Evolutionary conservation across 2,329 filamentous ascomycete species (phyloP).

Genomic region (Sporothrix humicola): DNA sequence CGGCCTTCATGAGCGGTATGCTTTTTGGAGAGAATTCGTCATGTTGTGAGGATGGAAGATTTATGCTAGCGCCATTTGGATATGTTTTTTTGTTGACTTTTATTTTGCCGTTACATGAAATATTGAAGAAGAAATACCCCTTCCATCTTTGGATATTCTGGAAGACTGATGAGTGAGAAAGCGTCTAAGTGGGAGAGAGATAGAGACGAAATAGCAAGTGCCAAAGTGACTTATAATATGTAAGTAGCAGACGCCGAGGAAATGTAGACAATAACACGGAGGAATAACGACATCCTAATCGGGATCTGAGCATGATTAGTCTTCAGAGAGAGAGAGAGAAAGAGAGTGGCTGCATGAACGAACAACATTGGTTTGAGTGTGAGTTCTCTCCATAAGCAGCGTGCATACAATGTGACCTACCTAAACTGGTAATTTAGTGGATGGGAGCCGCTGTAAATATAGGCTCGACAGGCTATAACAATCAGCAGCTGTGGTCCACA

Average conservation of each 20-base stretch:
- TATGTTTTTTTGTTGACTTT: neutral
- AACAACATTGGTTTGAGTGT: neutral
- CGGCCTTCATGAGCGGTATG: neutral
- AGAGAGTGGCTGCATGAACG: neutral
- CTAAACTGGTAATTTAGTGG: neutral
- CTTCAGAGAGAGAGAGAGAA: neutral
- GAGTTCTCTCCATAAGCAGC: neutral
- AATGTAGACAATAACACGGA: neutral
- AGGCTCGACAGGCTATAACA: neutral
- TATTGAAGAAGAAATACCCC: slow-evolving; percentile 13
- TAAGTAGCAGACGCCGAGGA: neutral
- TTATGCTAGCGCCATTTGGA: slow-evolving; percentile 16
- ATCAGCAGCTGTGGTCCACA: neutral
- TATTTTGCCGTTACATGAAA: slow-evolving; percentile 6
- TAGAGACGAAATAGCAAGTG: neutral
- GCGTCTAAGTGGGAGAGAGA: neutral
- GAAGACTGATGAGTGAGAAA: neutral
- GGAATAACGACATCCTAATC: no score
- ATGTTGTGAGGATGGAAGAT: slow-evolving; percentile 7
- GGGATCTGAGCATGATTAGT: neutral
- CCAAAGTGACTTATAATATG: neutral
- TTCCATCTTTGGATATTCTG: neutral
- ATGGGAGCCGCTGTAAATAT: neutral
- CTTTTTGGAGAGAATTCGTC: neutral
- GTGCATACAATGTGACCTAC: neutral